Base-by-base conservation (phyloP, 805 yeast genomes). In the Teunomyces barrocoloradensis region DNA sequence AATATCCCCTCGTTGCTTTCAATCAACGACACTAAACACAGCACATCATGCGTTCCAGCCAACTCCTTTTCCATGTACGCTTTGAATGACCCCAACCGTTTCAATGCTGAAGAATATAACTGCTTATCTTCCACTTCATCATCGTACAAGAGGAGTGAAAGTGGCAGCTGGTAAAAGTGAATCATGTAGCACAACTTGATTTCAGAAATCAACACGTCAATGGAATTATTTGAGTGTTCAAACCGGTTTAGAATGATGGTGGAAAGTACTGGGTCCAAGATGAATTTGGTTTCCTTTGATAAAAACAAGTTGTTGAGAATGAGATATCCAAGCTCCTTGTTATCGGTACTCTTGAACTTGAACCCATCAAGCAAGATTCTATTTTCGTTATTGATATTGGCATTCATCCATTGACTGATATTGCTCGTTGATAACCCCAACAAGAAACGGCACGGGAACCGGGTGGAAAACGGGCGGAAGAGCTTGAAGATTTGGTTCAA, bases 101-200 rank as follows among this genome's bases (percentile, higher is more conserved):
- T 56, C 42, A 73, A 56, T 2, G 61, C 59, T 5, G 53, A 60
- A 21, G 51, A 46, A 42, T 65, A 62, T 29, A 57, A 48, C 2
- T 35, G 29, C 15, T 49, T 42, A 6, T 53, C 43, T 4, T 43
- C n/a, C 12, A 37, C 17, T 9, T 25, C 15, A 21, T 50, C 49
- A 3, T 30, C 18, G 4, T 59, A 54, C 6, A 56, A 43, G 46
- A 69, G 48, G 1, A 57, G 49, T 10, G 71, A 55, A 15, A 65
- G 59, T 10, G 71, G 70, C 61, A 64, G 67, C 56, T 61, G 74
- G 53, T 70, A 72, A 51, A 67, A 73, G 48, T 69, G 66, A 18
- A 68, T 68, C 74, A 71, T 68, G 51, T 68, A 65, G 37, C 66
- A 51, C 35, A 73, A 48, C 45, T 68, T 69, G 36, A 73, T 57